These are phyloP conservation scores for Prosopis cineraria DNA, from an alignment of 306 rosid species.

Conservation along the genomic window DNA sequence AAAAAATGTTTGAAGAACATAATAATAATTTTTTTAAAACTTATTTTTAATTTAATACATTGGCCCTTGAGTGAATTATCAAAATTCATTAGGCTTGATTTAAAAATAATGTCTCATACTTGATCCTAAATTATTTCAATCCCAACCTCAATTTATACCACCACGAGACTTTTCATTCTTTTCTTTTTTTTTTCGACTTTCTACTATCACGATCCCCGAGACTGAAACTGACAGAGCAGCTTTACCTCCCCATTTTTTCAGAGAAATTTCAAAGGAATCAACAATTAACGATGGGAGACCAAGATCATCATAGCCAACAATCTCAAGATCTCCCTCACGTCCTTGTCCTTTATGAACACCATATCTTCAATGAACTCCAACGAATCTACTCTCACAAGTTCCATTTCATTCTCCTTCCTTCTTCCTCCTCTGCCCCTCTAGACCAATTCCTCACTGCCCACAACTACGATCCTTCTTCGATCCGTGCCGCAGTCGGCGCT, in stretches of 20 bases:
- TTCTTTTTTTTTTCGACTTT: too few relatives aligned
- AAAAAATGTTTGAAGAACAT: too few relatives aligned
- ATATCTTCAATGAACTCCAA: background rate
- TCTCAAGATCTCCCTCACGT: slow-evolving; percentile 26
- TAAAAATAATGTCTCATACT: too few relatives aligned
- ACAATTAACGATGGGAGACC: background rate
- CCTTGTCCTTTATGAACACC: slow-evolving; percentile 13
- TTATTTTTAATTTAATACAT: too few relatives aligned
- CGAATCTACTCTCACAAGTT: slow-evolving; percentile 10
- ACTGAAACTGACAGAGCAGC: background rate
- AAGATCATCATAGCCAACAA: background rate
- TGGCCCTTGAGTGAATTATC: too few relatives aligned
- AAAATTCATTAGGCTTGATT: too few relatives aligned
- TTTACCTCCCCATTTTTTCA: background rate
- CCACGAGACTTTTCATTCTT: too few relatives aligned
- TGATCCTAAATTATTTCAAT: too few relatives aligned
- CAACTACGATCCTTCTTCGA: slow-evolving; percentile 6
- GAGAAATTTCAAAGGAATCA: background rate
- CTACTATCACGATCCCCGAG: too few relatives aligned
- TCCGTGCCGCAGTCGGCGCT: slow-evolving; percentile 21
- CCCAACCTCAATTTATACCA: too few relatives aligned
- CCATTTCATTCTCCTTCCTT: background rate
- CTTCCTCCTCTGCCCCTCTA: background rate
- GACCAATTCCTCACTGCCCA: slow-evolving; percentile 18
- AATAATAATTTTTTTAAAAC: too few relatives aligned